phyloP scores from a whole-genome alignment of 1,139 yeast genomes.

The Geotrichum europaeum region DNA sequence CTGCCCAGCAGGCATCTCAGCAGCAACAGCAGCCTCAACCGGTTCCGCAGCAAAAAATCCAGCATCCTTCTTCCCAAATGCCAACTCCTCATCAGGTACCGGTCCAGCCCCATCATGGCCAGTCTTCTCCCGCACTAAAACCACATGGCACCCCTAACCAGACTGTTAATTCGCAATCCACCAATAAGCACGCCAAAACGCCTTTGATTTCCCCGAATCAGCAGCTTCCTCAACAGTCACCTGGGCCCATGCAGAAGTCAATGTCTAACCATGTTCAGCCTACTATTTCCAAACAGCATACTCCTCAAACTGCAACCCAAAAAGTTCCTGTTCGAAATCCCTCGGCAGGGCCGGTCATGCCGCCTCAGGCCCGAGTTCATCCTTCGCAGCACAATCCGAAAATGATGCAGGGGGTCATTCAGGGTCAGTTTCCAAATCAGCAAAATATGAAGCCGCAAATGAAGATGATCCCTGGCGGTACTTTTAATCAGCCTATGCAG shows the following conservation, averaged over 20 bases:
- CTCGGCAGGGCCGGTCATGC: constrained; percentile 7
- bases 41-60: background rate
- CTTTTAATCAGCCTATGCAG: constrained; percentile 25
- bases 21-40: constrained; percentile 4
- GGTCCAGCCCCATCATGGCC: background rate
- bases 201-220: background rate
- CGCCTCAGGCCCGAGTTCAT: constrained; percentile 10
- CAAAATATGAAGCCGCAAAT: constrained; percentile 3
- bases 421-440: constrained; percentile 36
- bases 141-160: background rate
- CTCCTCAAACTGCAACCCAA: constrained; percentile 15
- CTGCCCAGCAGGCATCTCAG: constrained; percentile 1
- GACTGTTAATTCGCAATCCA: background rate
- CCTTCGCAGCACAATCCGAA: constrained; percentile 15
- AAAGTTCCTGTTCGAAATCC: constrained; percentile 5
- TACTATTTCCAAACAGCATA: constrained; percentile 12
- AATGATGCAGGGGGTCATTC: constrained; percentile 22
- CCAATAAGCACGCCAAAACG: background rate
- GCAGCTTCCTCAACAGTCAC: background rate
- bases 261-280: constrained; percentile 6
- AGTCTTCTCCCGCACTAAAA: background rate
- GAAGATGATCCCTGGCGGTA: background rate
- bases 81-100: background rate
- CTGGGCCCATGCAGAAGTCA: background rate
- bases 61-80: background rate